Evolutionary conservation across 2,329 filamentous ascomycete genomes (phyloP), one percentile per base, ranked within the genome.

Genomic region (Colletotrichum sp.): DNA sequence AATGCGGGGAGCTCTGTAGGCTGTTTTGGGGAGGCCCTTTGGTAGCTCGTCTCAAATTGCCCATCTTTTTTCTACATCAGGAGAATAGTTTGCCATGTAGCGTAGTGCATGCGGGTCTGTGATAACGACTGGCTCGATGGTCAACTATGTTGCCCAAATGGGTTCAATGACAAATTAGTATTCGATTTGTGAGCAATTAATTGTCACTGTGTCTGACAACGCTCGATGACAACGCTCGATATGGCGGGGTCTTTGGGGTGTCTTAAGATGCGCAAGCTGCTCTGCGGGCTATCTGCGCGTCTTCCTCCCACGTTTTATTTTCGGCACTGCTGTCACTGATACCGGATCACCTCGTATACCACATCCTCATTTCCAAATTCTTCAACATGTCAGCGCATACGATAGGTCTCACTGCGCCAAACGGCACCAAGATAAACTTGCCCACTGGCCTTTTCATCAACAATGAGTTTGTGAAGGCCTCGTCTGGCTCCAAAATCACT

Each of bases 381-480:
- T n/a, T 10, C 30, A 68, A 57, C 2, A 77, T 77, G 75, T 71
- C 77, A 8, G 60, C 69, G 10, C 67, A 71, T n/a, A 61, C 67
- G 8, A 83, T 90, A 75, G 89, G 93, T 79, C 88, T 94, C 71
- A 93, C 90, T 12, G 92, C 93, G 75, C 93, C 93, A 13, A 95
- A 95, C 84, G 93, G 93, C 80, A 88, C 87, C 80, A 92, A 91
- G 79, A 94, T 94, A 79, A 87, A 85, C 34, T 92, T 94, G 82
- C 92, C 93, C 12, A 91, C 90, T 13, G 94, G 94, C 15, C 88
- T 95, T 15, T 95, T 95, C 85, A 95, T 95, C 85, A 94, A 94
- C 86, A 95, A 95, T 76, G 92, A 94, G 81, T 95, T 93, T 82
- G 92, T 94, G 64, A 90, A 76, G 90, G 90, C 83, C 86, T 90